phyloP scores from a whole-genome alignment of 495 filamentous ascomycete species.

The Cenococcum geophilum region DNA sequence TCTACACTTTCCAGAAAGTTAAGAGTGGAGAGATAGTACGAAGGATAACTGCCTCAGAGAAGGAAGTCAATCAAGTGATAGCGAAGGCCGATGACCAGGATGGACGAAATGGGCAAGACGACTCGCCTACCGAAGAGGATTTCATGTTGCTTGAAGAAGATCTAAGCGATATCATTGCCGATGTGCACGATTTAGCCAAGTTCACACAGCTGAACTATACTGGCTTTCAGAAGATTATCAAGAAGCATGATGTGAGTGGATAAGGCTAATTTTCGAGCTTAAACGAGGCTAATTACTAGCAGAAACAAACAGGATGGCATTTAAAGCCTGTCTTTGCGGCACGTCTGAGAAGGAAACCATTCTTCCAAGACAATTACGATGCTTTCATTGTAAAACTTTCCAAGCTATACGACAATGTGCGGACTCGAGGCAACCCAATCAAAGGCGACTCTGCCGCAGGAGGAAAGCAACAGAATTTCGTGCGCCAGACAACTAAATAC shows the following conservation, averaged over 20 bases:
- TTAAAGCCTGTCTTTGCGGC: slow-evolving; percentile 91
- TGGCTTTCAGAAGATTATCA: slow-evolving; percentile 99
- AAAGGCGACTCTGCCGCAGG: slow-evolving; percentile 88
- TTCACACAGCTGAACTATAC: slow-evolving; percentile 99
- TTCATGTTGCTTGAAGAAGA: slow-evolving; percentile 92
- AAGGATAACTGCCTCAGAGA: slow-evolving; percentile 77
- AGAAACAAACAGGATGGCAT: slow-evolving; percentile 95
- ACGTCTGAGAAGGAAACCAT: slow-evolving; percentile 87
- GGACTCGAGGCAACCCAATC: slow-evolving; percentile 85
- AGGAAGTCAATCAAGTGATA: slow-evolving; percentile 83
- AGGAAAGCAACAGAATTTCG: slow-evolving; percentile 88
- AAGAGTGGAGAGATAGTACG: slow-evolving; percentile 91
- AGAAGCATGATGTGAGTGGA: slow-evolving; percentile 89
- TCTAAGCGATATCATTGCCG: slow-evolving; percentile 94
- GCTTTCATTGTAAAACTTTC: slow-evolving; percentile 92
- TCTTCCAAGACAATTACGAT: slow-evolving; percentile 98
- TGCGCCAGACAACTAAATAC: slow-evolving; percentile 97
- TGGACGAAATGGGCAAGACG: slow-evolving; percentile 37
- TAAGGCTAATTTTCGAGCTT: neutral
- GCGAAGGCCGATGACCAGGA: slow-evolving; percentile 47
- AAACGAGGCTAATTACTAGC: slow-evolving; percentile 1
- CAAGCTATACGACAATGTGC: slow-evolving; percentile 87
- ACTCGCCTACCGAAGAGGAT: slow-evolving; percentile 75
- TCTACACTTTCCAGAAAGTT: slow-evolving; percentile 91
- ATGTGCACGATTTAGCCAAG: slow-evolving; percentile 97